Base-by-base conservation (phyloP, 495 filamentous ascomycete species). In the Hypoxylon lenormandii region DNA sequence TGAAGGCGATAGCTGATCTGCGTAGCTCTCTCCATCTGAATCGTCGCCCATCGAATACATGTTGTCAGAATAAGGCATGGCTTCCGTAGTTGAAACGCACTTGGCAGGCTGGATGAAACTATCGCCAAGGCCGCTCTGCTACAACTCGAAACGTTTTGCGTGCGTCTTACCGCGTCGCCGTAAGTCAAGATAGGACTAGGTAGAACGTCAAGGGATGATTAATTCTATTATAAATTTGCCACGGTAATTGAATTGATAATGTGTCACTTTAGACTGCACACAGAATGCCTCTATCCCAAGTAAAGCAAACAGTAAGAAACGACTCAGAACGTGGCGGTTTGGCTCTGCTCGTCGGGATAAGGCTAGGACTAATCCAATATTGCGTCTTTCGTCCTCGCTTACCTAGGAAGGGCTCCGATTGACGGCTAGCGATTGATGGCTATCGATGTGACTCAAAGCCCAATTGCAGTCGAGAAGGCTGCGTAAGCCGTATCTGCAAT, bases 51-150 rank as follows among this genome's bases (percentile, higher is more conserved):
- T 66, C 22, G 79, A 80, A 69, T 79, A 80, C 63, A 82, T 68
- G 54, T 82, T 77, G 70, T 82, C 82, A 8, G 81, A 80, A 69
- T 82, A 82, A 1, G 81, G 79, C 63, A 74, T 76, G 50, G 53
- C 66, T 48, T 54, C 63, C 50, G 47, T 47, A 21, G 53, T 73
- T 74, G 69, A 74, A 69, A 72, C 75, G 15, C 13, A 56, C 64
- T 72, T 65, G 57, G 60, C 60, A 21, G 36, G 33, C 16, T 28
- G 64, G 63, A 42, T 72, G 71, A 74, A 69, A 69, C 67, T 70
- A 73, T 73, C 66, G 66, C 72, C 70, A 73, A 68, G 69, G 48
- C 47, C 28, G 30, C 21, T 64, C 26, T 51, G 54, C 38, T 60
- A 64, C 56, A 66, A 66, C 55, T 60, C 47, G 66, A 71, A 69